These are phyloP conservation scores for Endotrypanum monterogeii DNA, from an alignment of 208 protist genomes.

Conservation along the genomic window DNA sequence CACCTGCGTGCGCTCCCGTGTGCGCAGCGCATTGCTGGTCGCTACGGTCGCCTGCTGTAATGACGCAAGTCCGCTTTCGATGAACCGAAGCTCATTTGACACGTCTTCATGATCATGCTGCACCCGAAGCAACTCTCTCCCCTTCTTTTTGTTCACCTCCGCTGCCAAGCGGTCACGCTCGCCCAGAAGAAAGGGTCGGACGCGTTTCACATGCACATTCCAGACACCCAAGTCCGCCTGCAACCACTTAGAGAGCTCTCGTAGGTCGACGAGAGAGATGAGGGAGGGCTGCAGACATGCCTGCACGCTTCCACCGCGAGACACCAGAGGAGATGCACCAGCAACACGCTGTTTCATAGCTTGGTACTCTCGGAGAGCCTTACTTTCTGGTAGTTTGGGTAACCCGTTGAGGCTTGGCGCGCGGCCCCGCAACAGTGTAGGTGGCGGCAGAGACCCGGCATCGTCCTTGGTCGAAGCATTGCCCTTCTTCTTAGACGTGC, in stretches of 20 bases:
- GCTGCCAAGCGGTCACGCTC: conserved; percentile 39
- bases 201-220: conserved; percentile 19
- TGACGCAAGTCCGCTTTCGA: conserved; percentile 28
- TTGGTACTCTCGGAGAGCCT: conserved; percentile 24
- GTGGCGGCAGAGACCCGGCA: not conserved
- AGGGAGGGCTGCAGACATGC: conserved; percentile 10
- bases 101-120: conserved; percentile 60
- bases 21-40: conserved; percentile 44
- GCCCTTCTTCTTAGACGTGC: conserved; percentile 4
- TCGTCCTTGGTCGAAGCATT: not conserved
- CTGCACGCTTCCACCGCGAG: conserved; percentile 4
- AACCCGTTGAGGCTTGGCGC: conserved; percentile 1
- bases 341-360: conserved; percentile 12
- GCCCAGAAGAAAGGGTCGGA: conserved; percentile 28
- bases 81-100: conserved; percentile 22
- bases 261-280: conserved; percentile 32
- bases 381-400: conserved; percentile 3
- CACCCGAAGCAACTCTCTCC: conserved; percentile 59
- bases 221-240: conserved; percentile 17
- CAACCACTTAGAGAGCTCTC: conserved; percentile 18
- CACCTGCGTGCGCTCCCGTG: conserved; percentile 48
- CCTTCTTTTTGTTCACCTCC: conserved; percentile 49
- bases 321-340: not conserved
- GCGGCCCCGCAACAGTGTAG: not conserved
- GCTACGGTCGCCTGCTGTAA: conserved; percentile 15